Evolutionary conservation across 2,329 filamentous ascomycete genomes (phyloP), one percentile per base, ranked within the genome.

Genomic region (Microcyclospora tardicrescens): DNA sequence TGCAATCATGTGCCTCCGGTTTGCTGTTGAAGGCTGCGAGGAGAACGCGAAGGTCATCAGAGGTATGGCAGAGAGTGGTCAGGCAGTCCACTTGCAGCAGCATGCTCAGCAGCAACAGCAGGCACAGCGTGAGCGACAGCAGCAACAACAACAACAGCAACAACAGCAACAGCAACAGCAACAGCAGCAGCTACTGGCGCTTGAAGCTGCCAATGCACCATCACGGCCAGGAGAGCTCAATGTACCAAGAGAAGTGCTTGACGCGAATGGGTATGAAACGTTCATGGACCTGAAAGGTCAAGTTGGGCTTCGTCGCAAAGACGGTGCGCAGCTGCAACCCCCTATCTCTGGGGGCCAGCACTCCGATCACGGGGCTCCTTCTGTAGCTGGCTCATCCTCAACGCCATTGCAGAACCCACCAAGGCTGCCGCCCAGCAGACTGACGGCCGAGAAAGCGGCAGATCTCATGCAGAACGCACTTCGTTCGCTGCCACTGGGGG

Each of bases 1-100:
- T 47, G 84, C 85, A 2, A 84, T 87, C 36, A 79, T 93, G 57
- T 87, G 83, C 48, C 70, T 93, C n/a, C 87, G 89, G 56, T 93
- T 75, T 50, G 54, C 73, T 14, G 61, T 75, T 6, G 71, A 75
- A 66, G 81, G 80, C 10, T 84, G 79, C 43, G 73, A 79, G 27
- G 79, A 79, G 40, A 84, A 83, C 12, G 80, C 81, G 45, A 70
- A 75, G 27, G 81, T 82, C 50, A 75, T 87, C 37, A 71, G 77
- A 39, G 74, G 79, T 36, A 69, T 84, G 41, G 65, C 56, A 10
- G 43, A 11, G 2, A 38, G 35, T 14, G 11, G n/a, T n/a, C n/a
- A 35, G 12, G 33, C 33, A 6, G 33, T 14, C 5, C n/a, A 35
- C 12, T 19, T 24, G 16, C 12, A 12, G 10, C 28, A 10, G 32